A percentile compares a stretch with the other conserved stretches of the same genome.
These are phyloP conservation scores for Lipomyces mesembrius DNA, from an alignment of 805 yeast species.

Conservation along the genomic window DNA sequence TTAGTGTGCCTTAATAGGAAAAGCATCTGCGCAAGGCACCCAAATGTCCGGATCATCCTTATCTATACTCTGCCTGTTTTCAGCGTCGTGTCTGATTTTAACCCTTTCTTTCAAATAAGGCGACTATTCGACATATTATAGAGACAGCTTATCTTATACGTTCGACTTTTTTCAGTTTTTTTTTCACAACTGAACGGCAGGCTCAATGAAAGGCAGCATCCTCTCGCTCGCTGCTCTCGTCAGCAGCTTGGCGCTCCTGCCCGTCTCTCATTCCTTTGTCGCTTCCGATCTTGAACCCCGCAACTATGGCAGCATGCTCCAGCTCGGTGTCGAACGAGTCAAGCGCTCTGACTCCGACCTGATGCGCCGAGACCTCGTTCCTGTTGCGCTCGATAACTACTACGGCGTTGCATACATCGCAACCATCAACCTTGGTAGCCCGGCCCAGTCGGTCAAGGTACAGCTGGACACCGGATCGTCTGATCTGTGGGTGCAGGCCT, in stretches of 20 bases:
- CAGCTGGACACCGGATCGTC: conserved; percentile 76
- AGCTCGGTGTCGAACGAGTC: conserved; percentile 2
- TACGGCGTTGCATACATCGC: conserved; percentile 40
- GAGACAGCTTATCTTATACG: no score
- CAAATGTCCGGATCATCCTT: no score
- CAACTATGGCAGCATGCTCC: neutral
- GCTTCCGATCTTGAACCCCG: neutral
- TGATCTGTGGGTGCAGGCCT: conserved; percentile 63
- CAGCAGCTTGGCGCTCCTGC: neutral
- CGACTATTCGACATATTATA: no score
- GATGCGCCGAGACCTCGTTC: neutral
- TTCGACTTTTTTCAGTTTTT: no score
- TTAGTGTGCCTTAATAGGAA: no score
- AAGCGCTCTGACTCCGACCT: neutral
- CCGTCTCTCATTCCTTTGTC: neutral
- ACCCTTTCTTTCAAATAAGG: no score
- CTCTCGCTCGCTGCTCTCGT: neutral
- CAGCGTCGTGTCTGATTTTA: no score
- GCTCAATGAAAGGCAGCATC: neutral
- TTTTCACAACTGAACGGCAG: no score
- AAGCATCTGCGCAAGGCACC: no score
- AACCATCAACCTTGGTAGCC: conserved; percentile 57
- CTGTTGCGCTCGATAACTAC: conserved; percentile 2
- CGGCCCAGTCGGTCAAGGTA: conserved; percentile 56
- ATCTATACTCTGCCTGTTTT: no score